A percentile compares a stretch with the other conserved stretches of the same genome.
Conservation (phyloP, 208 protist species). For the Vickermania spadyakhi region DNA sequence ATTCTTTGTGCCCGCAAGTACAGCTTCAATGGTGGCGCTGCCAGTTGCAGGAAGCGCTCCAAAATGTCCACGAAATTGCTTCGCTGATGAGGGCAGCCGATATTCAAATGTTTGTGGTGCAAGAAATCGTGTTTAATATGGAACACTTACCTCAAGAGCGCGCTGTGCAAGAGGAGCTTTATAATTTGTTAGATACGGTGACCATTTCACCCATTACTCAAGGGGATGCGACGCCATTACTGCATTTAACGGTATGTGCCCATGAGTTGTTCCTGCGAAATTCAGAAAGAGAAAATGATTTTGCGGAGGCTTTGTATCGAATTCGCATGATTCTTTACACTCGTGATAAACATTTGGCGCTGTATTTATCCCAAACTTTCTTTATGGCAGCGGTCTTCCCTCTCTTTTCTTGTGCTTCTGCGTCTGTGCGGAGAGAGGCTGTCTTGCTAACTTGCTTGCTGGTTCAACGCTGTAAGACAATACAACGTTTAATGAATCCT, state of each 20-base stretch:
- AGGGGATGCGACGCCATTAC: background rate
- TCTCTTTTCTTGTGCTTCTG: background rate
- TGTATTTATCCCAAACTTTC: background rate
- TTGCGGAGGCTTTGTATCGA: background rate
- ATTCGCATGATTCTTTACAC: background rate
- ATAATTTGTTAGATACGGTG: background rate
- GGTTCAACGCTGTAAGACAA: background rate
- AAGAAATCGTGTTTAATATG: constrained; percentile 18
- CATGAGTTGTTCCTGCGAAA: background rate
- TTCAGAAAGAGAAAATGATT: background rate
- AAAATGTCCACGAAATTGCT: constrained; percentile 14
- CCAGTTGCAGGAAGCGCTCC: constrained; percentile 22
- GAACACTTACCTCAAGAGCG: background rate
- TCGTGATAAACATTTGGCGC: background rate
- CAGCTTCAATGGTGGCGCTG: constrained; percentile 41
- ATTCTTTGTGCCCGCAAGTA: constrained; percentile 27
- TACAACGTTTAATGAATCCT: background rate
- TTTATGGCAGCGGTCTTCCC: background rate
- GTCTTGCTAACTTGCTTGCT: background rate
- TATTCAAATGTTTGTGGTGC: constrained; percentile 44
- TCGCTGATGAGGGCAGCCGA: constrained; percentile 37
- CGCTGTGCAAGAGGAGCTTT: background rate
- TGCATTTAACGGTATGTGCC: background rate
- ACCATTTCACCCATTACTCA: background rate
- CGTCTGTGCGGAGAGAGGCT: background rate